Evolutionary conservation across 2,329 filamentous ascomycete genomes (phyloP).

Genomic region (Lachnellula suecica): DNA sequence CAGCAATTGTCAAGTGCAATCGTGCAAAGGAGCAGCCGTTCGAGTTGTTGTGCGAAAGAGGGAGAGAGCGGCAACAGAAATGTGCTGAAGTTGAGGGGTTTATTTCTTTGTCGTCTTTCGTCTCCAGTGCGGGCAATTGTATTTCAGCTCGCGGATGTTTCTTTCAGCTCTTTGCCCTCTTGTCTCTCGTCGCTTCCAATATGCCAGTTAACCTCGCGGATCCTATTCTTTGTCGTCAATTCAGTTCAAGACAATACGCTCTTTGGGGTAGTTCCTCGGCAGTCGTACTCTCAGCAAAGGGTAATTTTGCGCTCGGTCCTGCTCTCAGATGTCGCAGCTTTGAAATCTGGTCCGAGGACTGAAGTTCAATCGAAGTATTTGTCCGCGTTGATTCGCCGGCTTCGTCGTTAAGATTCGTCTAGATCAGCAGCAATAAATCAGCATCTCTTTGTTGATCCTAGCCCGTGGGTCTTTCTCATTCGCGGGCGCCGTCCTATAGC

Average conservation of each 20-base stretch:
- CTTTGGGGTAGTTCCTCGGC: no score
- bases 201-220: not conserved
- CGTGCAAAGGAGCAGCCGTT: not conserved
- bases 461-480: not conserved
- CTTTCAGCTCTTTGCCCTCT: not conserved
- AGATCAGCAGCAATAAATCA: constrained; percentile 11
- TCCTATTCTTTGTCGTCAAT: not conserved
- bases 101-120: constrained; percentile 7
- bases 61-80: not conserved
- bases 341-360: constrained; percentile 14
- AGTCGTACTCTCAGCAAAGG: constrained; percentile 5
- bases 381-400: constrained; percentile 10
- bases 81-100: not conserved
- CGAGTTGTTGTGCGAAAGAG: not conserved
- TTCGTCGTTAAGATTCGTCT: constrained; percentile 14
- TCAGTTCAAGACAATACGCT: no score
- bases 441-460: constrained; percentile 8
- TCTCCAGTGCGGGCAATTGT: not conserved
- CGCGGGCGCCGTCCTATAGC: constrained; percentile 4
- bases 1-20: not conserved
- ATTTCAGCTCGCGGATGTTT: not conserved
- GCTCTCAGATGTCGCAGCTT: constrained; percentile 27
- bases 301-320: constrained; percentile 28
- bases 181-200: not conserved
- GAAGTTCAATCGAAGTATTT: not conserved